A percentile compares a stretch with the other conserved stretches of the same genome.
phyloP scores from a whole-genome alignment of 2,329 filamentous ascomycete genomes.

The Zymoseptoria crescenta region DNA sequence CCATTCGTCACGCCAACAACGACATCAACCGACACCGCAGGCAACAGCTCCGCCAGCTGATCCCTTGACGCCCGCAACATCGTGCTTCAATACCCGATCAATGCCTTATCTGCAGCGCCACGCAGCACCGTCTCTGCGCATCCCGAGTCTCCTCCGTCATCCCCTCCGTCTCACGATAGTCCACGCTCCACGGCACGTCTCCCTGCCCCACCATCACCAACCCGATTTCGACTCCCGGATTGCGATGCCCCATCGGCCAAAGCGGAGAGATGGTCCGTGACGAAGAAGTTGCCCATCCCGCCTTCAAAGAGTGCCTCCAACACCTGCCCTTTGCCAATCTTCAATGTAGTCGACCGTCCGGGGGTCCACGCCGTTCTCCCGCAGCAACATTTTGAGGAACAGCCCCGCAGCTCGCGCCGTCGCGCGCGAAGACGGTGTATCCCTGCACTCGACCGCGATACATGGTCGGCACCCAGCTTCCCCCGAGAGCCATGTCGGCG shows the following conservation, averaged over 20 bases:
- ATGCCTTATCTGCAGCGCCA: constrained; percentile 11
- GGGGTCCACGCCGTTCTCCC: constrained; percentile 15
- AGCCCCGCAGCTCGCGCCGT: constrained; percentile 17
- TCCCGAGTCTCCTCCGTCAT: constrained; percentile 12
- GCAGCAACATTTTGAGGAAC: constrained; percentile 22
- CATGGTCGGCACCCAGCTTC: constrained; percentile 20
- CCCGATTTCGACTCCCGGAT: constrained; percentile 13
- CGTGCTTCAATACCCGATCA: constrained; percentile 2
- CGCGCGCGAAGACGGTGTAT: constrained; percentile 17
- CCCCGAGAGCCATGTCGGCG: constrained; percentile 18
- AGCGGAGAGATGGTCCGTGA: constrained; percentile 17
- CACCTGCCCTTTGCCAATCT: constrained; percentile 17
- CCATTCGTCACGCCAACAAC: neutral
- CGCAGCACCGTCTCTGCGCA: constrained; percentile 12
- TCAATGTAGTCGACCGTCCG: constrained; percentile 15
- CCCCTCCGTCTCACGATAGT: constrained; percentile 13
- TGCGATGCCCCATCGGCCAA: constrained; percentile 9
- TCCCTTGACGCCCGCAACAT: constrained; percentile 11
- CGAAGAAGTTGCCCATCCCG: constrained; percentile 19
- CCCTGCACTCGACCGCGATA: constrained; percentile 10
- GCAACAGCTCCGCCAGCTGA: constrained; percentile 3
- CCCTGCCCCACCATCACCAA: constrained; percentile 16
- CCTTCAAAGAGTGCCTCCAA: constrained; percentile 17
- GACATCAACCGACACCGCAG: too few relatives aligned
- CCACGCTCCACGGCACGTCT: constrained; percentile 20